Evolutionary conservation across 164 flowering plant genomes (phyloP).

Genomic region (Vitis labrusca): DNA sequence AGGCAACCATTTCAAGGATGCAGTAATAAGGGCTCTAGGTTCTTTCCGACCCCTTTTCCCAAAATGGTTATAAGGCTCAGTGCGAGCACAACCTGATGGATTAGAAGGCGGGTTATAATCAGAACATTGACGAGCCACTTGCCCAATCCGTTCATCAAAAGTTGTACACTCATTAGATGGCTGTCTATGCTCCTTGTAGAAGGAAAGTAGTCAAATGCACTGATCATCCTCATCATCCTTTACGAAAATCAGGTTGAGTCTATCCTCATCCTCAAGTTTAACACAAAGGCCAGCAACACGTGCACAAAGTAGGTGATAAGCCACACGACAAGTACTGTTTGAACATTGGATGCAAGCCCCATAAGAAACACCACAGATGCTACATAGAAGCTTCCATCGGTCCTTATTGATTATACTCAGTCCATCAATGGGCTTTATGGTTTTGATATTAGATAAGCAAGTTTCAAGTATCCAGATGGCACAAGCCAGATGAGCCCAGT

Average conservation of each 20-base stretch:
- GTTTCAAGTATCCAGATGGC: too few species aligned
- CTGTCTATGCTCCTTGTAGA: too few species aligned
- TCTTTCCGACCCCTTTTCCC: conserved; percentile 90
- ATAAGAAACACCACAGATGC: too few species aligned
- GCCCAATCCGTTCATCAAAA: conserved; percentile 43
- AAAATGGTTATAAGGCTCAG: conserved; percentile 77
- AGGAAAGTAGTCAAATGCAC: too few species aligned
- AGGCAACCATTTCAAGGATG: conserved; percentile 68
- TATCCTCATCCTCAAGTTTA: conserved; percentile 93
- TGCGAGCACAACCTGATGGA: conserved; percentile 97
- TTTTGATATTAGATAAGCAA: too few species aligned
- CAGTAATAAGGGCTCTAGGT: conserved; percentile 89
- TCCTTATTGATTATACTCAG: too few species aligned
- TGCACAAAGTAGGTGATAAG: conserved; percentile 99
- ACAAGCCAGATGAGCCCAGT: conserved; percentile 16
- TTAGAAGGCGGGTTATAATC: conserved; percentile 67
- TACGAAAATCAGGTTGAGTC: too few species aligned
- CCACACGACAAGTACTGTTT: conserved; percentile 62
- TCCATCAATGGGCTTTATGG: too few species aligned
- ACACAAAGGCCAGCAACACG: conserved; percentile 98
- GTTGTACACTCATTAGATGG: conserved; percentile 33
- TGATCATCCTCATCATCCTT: too few species aligned
- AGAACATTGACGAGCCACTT: conserved; percentile 33
- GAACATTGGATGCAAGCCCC: too few species aligned
- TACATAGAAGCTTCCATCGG: too few species aligned